A percentile compares a stretch with the other conserved stretches of the same genome.
Conservation (phyloP, 768 basidiomycete genomes). For the Podaxis rugospora region DNA sequence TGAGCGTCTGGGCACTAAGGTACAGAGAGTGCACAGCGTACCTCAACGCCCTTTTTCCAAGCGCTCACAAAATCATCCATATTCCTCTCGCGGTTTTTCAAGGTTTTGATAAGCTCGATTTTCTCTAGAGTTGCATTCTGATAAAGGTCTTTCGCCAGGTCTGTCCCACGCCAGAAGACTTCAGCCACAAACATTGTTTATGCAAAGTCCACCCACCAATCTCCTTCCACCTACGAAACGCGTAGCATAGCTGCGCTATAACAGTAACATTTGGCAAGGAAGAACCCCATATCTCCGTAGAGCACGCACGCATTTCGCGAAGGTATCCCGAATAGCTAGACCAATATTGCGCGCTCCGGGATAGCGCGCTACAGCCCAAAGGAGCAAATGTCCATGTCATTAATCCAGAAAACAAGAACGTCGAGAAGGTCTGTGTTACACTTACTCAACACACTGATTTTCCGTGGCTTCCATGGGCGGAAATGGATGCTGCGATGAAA, state of each 20-base stretch:
- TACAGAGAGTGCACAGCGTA: neutral
- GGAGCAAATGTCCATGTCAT: neutral
- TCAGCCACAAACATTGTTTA: constrained; percentile 14
- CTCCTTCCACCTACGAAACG: constrained; percentile 70
- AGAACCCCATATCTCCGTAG: constrained; percentile 6
- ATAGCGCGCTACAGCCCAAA: constrained; percentile 50
- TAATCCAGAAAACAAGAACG: neutral
- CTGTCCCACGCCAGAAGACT: neutral
- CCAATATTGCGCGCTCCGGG: constrained; percentile 80
- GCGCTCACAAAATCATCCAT: neutral
- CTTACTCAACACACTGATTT: constrained; percentile 30
- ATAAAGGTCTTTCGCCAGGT: constrained; percentile 38
- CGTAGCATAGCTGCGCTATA: constrained; percentile 71
- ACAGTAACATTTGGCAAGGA: neutral
- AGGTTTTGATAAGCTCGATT: constrained; percentile 39
- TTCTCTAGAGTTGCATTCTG: constrained; percentile 61
- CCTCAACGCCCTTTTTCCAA: neutral
- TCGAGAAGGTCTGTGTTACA: neutral
- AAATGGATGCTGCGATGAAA: constrained; percentile 13
- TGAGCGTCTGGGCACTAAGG: neutral
- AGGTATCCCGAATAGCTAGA: constrained; percentile 84
- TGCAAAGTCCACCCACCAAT: constrained; percentile 45
- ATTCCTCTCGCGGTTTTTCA: constrained; percentile 20
- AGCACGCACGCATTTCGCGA: constrained; percentile 65
- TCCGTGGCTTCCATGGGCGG: constrained; percentile 31